Evolutionary conservation across 2,329 filamentous ascomycete genomes (phyloP).

Genomic region (Neopestalotiopsis rosae): DNA sequence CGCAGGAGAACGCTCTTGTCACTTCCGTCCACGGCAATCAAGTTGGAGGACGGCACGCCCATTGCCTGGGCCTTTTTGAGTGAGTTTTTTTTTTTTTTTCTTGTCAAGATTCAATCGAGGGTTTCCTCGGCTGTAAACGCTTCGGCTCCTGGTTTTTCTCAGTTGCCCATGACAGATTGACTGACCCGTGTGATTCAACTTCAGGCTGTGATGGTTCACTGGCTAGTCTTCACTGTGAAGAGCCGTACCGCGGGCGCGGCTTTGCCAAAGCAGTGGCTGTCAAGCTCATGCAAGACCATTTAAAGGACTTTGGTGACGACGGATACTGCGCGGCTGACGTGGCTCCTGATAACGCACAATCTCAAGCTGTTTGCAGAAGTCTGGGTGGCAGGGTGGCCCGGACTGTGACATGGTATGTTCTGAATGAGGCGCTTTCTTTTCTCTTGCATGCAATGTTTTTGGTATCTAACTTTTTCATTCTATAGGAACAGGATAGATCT

Average conservation of each 20-base stretch:
- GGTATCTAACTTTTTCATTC: slow-evolving; percentile 13
- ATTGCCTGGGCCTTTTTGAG: slow-evolving; percentile 70
- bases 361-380: slow-evolving; percentile 66
- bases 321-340: slow-evolving; percentile 69
- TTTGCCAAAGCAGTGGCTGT: slow-evolving; percentile 66
- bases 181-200: background rate
- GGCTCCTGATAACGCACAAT: slow-evolving; percentile 62
- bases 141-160: no score
- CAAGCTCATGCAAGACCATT: slow-evolving; percentile 60
- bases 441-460: background rate
- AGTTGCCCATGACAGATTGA: no score
- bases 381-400: slow-evolving; percentile 62
- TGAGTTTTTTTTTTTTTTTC: slow-evolving; percentile 33
- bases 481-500: slow-evolving; percentile 20
- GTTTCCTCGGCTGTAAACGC: no score
- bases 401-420: slow-evolving; percentile 63
- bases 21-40: slow-evolving; percentile 54
- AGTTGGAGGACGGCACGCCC: slow-evolving; percentile 49
- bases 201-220: slow-evolving; percentile 65
- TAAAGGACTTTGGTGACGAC: slow-evolving; percentile 50
- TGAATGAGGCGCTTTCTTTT: slow-evolving; percentile 1
- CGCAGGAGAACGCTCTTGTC: slow-evolving; percentile 46
- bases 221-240: slow-evolving; percentile 65
- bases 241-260: slow-evolving; percentile 63
- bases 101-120: no score